phyloP scores from a whole-genome alignment of 148 eudicot genomes.

The Silene latifolia region DNA sequence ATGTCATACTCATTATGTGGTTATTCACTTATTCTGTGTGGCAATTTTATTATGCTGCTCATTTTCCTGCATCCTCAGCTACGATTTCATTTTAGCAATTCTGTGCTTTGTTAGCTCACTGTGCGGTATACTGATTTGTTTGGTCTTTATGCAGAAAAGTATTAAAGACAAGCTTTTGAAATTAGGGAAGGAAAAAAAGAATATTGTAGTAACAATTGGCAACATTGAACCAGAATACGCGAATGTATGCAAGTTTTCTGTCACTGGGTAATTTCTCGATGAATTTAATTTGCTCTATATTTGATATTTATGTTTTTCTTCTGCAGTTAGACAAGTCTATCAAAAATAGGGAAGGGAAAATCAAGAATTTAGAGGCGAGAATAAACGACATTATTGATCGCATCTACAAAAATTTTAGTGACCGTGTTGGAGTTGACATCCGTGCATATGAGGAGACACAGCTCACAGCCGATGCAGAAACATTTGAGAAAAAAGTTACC shows the following conservation, averaged over 20 bases:
- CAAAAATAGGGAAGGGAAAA: slow-evolving; percentile 48
- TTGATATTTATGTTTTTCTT: slow-evolving; percentile 18
- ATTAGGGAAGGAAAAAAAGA: slow-evolving; percentile 61
- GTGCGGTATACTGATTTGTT: slow-evolving; percentile 13
- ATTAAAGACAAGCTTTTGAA: slow-evolving; percentile 66
- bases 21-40: slow-evolving; percentile 9
- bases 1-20: slow-evolving; percentile 1
- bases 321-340: slow-evolving; percentile 57
- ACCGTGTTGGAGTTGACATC: slow-evolving; percentile 81
- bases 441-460: slow-evolving; percentile 95
- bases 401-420: slow-evolving; percentile 75
- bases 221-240: slow-evolving; percentile 61
- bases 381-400: slow-evolving; percentile 82
- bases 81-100: neutral
- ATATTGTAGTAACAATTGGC: slow-evolving; percentile 53
- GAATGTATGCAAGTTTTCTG: slow-evolving; percentile 42
- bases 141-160: slow-evolving; percentile 59
- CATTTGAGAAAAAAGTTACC: slow-evolving; percentile 69
- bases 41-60: neutral
- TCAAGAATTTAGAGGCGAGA: slow-evolving; percentile 61
- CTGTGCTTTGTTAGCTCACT: neutral
- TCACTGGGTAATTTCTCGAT: neutral
- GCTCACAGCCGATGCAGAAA: slow-evolving; percentile 71
- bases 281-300: neutral
- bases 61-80: neutral